phyloP scores from a whole-genome alignment of 2,329 filamentous ascomycete species.

The Fusarium veterinarium region DNA sequence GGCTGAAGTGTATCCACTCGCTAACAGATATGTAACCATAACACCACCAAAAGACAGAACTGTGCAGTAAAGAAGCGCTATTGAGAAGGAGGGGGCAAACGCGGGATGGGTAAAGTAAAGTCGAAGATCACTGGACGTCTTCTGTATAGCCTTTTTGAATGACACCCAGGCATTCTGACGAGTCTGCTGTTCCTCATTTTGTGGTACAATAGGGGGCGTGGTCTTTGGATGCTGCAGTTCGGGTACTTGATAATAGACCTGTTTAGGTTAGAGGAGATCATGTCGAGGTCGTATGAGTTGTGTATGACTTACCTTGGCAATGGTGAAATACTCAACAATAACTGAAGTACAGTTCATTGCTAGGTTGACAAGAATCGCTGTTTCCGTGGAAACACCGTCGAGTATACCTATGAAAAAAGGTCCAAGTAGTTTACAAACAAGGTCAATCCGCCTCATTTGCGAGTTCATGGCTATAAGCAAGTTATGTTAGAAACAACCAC shows the following conservation, averaged over 20 bases:
- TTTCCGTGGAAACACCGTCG: conserved; percentile 58
- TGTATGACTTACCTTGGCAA: conserved; percentile 45
- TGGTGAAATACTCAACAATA: conserved; percentile 63
- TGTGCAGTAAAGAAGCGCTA: conserved; percentile 71
- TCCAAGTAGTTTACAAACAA: conserved; percentile 68
- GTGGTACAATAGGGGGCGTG: conserved; percentile 1
- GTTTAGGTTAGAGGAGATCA: neutral
- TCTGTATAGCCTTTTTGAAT: conserved; percentile 16
- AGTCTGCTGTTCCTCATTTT: neutral
- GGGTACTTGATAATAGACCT: conserved; percentile 45
- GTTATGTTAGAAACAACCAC: neutral
- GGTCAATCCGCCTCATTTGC: conserved; percentile 71
- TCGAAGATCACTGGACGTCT: conserved; percentile 22
- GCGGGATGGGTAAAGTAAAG: conserved; percentile 66
- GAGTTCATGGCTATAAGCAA: conserved; percentile 60
- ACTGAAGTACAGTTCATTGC: conserved; percentile 62
- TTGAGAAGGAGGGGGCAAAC: conserved; percentile 70
- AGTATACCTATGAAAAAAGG: conserved; percentile 67
- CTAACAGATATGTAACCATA: conserved; percentile 73
- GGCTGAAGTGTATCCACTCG: conserved; percentile 62
- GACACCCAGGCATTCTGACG: neutral
- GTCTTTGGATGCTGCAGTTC: conserved; percentile 43
- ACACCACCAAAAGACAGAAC: conserved; percentile 69
- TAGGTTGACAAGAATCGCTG: conserved; percentile 62
- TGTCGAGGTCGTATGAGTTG: too few species aligned